These are phyloP conservation scores for Catenaria anguillulae DNA, from an alignment of 371 early-diverging fungal genomes.

Conservation along the genomic window DNA sequence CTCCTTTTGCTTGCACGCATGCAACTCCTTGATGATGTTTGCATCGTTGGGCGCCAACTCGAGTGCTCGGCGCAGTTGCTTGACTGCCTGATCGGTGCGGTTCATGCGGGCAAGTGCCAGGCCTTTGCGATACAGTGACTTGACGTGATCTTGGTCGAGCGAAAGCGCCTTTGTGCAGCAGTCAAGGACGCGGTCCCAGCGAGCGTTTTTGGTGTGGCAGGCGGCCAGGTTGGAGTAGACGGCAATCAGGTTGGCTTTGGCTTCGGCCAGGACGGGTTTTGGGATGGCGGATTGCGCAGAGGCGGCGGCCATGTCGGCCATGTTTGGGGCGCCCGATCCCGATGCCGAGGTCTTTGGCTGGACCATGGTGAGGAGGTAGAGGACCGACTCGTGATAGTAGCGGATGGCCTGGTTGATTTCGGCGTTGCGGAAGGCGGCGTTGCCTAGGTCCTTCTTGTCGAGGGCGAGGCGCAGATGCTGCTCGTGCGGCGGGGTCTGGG, in stretches of 20 bases:
- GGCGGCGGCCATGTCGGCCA: neutral
- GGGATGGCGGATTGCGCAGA: neutral
- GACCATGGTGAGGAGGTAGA: neutral
- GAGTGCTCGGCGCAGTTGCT: neutral
- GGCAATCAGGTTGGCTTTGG: neutral
- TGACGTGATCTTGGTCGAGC: neutral
- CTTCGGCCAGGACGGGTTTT: neutral
- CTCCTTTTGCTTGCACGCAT: neutral
- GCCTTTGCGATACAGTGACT: constrained; percentile 1
- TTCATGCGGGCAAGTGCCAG: neutral
- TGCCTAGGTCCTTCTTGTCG: neutral
- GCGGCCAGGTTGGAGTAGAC: constrained; percentile 1
- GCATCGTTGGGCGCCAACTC: neutral
- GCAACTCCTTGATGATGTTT: neutral
- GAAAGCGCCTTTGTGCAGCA: neutral
- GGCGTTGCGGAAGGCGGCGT: neutral
- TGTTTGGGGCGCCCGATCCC: too few relatives aligned
- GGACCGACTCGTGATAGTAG: neutral
- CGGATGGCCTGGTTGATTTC: neutral
- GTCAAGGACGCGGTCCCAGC: neutral
- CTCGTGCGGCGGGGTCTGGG: neutral
- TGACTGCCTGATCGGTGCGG: neutral
- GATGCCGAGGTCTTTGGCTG: neutral
- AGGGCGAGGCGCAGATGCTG: neutral
- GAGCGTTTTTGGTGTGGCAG: neutral